Evolutionary conservation across 208 protist species (phyloP), one percentile per base, ranked within the genome.

Genomic region (Leishmania major): DNA sequence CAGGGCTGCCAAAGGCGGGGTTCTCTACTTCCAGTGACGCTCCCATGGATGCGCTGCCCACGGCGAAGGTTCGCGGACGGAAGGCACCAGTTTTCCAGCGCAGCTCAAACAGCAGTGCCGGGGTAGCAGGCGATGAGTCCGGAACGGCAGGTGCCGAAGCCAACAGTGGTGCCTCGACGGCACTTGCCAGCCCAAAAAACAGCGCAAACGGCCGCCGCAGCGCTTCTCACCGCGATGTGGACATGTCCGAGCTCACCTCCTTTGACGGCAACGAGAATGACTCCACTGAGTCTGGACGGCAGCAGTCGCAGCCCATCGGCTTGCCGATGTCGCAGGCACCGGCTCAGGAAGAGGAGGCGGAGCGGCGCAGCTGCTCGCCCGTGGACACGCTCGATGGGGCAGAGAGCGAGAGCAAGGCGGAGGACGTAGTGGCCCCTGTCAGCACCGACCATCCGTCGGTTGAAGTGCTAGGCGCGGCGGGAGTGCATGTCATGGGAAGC

Each of bases 371-470:
- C 69, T 62, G 57, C 78, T 83, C 83, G 28, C 83, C 83, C 3
- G 78, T 80, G n/a, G 83, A 86, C 74, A 83, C 83, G 25, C 74
- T 86, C 43, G 78, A 86, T 69, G 78, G 60, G 47, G 75, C 57
- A 13, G 80, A 77, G 35, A 86, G 83, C 78, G 83, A 86, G n/a
- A n/a, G 49, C 28, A 86, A 85, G 62, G 7, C 49, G 31, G 83
- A 77, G 22, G 74, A 79, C 47, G 57, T 28, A 59, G 74, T 62
- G 40, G 73, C 72, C 83, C 35, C 51, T 13, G 7, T 35, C 31
- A 80, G 55, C 31, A 11, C 15, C 13, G 67, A 77, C 19, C 59
- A 77, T n/a, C 74, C 74, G 45, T 69, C 66, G 19, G 75, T 28
- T 13, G 78, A 77, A 73, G 73, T 64, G 13, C 78, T 73, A 43